Evolutionary conservation across 78 protist species (phyloP).

Genomic region (Dictyostelium citrinum): DNA sequence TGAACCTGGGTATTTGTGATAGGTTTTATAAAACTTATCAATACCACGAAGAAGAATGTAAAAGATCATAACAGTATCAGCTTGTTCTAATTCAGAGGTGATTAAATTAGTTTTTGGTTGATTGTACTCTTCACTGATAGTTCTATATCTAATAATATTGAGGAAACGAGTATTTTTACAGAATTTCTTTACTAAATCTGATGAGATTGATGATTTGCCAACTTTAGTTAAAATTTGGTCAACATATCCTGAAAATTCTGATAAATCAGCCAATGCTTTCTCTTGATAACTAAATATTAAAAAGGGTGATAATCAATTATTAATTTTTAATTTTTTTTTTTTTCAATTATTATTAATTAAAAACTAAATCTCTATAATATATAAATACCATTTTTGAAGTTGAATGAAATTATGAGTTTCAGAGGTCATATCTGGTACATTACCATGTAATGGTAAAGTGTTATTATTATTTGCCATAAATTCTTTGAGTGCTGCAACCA

Average conservation of each 20-base stretch:
- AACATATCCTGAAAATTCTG: constrained; percentile 34
- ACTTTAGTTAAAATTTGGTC: constrained; percentile 32
- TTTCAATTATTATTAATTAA: too few relatives aligned
- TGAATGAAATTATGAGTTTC: constrained; percentile 79
- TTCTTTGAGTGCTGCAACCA: constrained; percentile 78
- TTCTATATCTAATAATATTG: constrained; percentile 40
- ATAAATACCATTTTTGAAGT: constrained; percentile 81
- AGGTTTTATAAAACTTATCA: constrained; percentile 33
- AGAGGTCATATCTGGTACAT: constrained; percentile 90
- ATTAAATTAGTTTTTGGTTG: constrained; percentile 10
- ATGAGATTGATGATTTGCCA: constrained; percentile 12
- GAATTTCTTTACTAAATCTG: constrained; percentile 48
- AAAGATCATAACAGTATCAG: constrained; percentile 34
- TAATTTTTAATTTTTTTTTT: too few relatives aligned
- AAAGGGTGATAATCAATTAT: too few relatives aligned
- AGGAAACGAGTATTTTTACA: constrained; percentile 78
- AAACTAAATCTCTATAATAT: neutral
- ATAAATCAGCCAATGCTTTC: constrained; percentile 70
- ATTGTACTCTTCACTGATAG: constrained; percentile 20
- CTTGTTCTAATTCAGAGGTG: constrained; percentile 39
- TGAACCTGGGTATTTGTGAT: constrained; percentile 66
- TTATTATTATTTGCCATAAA: constrained; percentile 82
- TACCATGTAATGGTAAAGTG: constrained; percentile 84
- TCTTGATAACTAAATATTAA: constrained; percentile 81
- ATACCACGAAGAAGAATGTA: constrained; percentile 48